Evolutionary conservation across 2,329 filamentous ascomycete genomes (phyloP).

Genomic region (Curvularia verruculosa): DNA sequence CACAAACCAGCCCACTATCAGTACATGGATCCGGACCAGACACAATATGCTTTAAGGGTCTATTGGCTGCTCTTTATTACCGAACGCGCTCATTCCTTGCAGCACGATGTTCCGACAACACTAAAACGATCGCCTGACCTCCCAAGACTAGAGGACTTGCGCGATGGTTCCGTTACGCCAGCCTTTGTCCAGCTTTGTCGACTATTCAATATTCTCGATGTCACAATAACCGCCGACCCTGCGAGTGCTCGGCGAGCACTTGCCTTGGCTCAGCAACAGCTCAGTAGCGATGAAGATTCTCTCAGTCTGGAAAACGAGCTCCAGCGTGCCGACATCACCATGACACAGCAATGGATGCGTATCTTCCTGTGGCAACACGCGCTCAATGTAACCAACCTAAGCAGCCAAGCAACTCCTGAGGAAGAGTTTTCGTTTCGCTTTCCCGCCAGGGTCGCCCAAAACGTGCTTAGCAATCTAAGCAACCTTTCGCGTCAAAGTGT

Average conservation of each 20-base stretch:
- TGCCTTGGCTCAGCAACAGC: constrained; percentile 41
- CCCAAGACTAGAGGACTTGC: constrained; percentile 36
- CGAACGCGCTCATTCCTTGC: constrained; percentile 44
- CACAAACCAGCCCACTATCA: constrained; percentile 37
- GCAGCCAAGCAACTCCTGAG: constrained; percentile 31
- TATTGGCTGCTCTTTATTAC: constrained; percentile 48
- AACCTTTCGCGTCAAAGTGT: constrained; percentile 41
- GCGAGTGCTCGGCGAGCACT: constrained; percentile 37
- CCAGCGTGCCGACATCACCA: constrained; percentile 46
- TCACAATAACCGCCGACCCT: constrained; percentile 44
- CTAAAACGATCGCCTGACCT: constrained; percentile 40
- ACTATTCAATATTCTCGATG: constrained; percentile 44
- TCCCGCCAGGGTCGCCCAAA: constrained; percentile 44
- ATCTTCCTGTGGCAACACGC: constrained; percentile 48
- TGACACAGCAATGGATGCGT: constrained; percentile 49
- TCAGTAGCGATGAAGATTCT: constrained; percentile 37
- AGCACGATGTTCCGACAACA: constrained; percentile 44
- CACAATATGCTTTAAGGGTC: constrained; percentile 39
- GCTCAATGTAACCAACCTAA: constrained; percentile 42
- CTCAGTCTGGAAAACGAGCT: constrained; percentile 43
- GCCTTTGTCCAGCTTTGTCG: constrained; percentile 45
- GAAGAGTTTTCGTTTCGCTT: constrained; percentile 47
- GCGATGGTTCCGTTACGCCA: constrained; percentile 41
- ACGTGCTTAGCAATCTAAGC: constrained; percentile 38
- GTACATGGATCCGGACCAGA: constrained; percentile 31